Percentiles rank a stretch among this genome's conserved stretches.
phyloP scores from a whole-genome alignment of 2,329 filamentous ascomycete species.

The Cryoendolithus antarcticus region DNA sequence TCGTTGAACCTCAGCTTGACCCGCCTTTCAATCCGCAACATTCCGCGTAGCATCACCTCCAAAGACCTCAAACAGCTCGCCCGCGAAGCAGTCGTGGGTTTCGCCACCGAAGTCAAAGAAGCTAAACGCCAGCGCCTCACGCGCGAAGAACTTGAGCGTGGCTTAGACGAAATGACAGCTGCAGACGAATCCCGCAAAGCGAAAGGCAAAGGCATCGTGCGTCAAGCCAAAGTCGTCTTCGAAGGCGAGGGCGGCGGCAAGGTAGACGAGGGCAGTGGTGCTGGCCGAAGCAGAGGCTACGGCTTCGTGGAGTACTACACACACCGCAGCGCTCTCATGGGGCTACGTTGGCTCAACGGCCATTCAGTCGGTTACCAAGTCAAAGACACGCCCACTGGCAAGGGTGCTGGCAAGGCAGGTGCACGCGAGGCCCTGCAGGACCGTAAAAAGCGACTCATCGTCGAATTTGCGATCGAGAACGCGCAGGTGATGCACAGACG shows the following conservation, averaged over 20 bases:
- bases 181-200: constrained; percentile 68
- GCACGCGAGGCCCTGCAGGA: constrained; percentile 43
- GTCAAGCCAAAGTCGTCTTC: constrained; percentile 89
- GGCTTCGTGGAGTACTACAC: constrained; percentile 95
- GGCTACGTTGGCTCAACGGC: constrained; percentile 84
- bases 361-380: constrained; percentile 44
- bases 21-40: constrained; percentile 79
- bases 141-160: constrained; percentile 80
- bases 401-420: constrained; percentile 7
- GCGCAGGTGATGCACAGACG: constrained; percentile 84
- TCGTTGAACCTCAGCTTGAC: constrained; percentile 79
- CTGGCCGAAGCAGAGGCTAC: constrained; percentile 79
- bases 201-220: constrained; percentile 77
- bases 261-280: constrained; percentile 62
- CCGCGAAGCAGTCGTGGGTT: constrained; percentile 83
- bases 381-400: constrained; percentile 23
- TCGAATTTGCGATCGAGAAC: constrained; percentile 97
- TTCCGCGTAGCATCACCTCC: constrained; percentile 68
- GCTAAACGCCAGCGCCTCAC: constrained; percentile 66
- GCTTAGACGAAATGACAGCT: constrained; percentile 65
- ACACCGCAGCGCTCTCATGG: constrained; percentile 90
- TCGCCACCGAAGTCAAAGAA: constrained; percentile 76
- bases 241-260: constrained; percentile 79
- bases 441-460: constrained; percentile 79
- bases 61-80: constrained; percentile 88